Percentiles rank a stretch among this genome's conserved stretches.
Evolutionary conservation across 2,329 filamentous ascomycete genomes (phyloP).

Genomic region (Plectosphaerella cucumerina): DNA sequence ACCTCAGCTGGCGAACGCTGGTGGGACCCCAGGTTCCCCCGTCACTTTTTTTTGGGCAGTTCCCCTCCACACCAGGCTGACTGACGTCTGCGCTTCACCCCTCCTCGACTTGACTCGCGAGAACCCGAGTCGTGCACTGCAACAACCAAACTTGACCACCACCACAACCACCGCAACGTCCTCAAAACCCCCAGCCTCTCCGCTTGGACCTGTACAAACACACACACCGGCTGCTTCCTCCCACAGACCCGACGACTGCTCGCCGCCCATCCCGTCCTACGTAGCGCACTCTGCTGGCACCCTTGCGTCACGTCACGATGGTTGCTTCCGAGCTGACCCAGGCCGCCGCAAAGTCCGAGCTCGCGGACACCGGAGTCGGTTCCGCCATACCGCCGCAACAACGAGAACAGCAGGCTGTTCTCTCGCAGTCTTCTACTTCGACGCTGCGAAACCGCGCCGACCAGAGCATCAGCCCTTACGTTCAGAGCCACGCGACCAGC

Average conservation of each 20-base stretch:
- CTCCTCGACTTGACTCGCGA: background rate
- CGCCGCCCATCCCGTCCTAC: background rate
- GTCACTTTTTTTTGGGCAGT: no score
- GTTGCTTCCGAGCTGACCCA: conserved; percentile 29
- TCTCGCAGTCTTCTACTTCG: conserved; percentile 12
- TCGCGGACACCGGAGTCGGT: background rate
- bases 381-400: conserved; percentile 25
- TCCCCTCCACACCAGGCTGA: no score
- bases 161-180: conserved; percentile 7
- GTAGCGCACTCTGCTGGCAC: background rate
- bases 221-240: background rate
- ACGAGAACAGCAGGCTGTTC: conserved; percentile 14
- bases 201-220: background rate
- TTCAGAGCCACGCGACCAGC: conserved; percentile 73
- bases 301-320: conserved; percentile 17
- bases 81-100: background rate
- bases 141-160: background rate
- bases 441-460: conserved; percentile 29
- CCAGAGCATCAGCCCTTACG: conserved; percentile 46
- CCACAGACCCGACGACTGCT: background rate
- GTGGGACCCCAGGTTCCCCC: no score
- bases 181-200: background rate
- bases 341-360: conserved; percentile 8
- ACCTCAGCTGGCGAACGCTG: no score
- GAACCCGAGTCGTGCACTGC: background rate